Percentiles rank a stretch among this genome's conserved stretches.
Evolutionary conservation across 129 eudicot genomes (phyloP).

Genomic region (Silybum marianum): DNA sequence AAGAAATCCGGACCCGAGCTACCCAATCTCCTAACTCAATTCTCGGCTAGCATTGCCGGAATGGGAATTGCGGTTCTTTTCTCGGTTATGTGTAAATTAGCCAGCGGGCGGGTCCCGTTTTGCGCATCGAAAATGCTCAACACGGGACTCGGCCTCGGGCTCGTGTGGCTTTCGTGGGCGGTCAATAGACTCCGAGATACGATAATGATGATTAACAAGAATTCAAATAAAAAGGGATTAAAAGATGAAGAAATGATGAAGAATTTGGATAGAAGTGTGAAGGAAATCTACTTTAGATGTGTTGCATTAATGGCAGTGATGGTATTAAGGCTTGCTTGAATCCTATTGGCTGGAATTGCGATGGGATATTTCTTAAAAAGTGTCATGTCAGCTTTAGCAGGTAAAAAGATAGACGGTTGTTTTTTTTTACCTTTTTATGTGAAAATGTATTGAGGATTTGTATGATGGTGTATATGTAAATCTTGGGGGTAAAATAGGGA

Average conservation of each 20-base stretch:
- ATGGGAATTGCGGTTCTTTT: slow-evolving; percentile 84
- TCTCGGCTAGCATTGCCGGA: slow-evolving; percentile 94
- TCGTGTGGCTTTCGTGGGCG: slow-evolving; percentile 88
- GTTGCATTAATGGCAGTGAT: slow-evolving; percentile 66
- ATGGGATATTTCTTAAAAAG: background rate
- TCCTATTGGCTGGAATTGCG: background rate
- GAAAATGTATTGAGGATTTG: slow-evolving; percentile 16
- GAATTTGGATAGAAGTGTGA: slow-evolving; percentile 56
- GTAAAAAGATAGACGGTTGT: background rate
- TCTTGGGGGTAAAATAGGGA: slow-evolving; percentile 32
- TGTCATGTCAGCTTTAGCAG: slow-evolving; percentile 1
- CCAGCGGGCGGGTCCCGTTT: slow-evolving; percentile 54
- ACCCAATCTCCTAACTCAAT: slow-evolving; percentile 69
- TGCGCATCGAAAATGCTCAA: slow-evolving; percentile 60
- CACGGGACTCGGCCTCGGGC: slow-evolving; percentile 82
- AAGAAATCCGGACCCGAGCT: slow-evolving; percentile 77
- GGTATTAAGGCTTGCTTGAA: slow-evolving; percentile 69
- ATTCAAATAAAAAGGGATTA: slow-evolving; percentile 42
- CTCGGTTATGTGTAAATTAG: slow-evolving; percentile 62
- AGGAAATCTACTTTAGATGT: slow-evolving; percentile 64
- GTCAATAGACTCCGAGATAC: slow-evolving; percentile 76
- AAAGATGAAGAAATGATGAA: slow-evolving; percentile 70
- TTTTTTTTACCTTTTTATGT: slow-evolving; percentile 7
- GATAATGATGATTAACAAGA: slow-evolving; percentile 60
- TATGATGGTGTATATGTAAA: slow-evolving; percentile 35